Base-by-base conservation (phyloP, 2,329 filamentous ascomycete species). In the Cordyceps militaris region DNA sequence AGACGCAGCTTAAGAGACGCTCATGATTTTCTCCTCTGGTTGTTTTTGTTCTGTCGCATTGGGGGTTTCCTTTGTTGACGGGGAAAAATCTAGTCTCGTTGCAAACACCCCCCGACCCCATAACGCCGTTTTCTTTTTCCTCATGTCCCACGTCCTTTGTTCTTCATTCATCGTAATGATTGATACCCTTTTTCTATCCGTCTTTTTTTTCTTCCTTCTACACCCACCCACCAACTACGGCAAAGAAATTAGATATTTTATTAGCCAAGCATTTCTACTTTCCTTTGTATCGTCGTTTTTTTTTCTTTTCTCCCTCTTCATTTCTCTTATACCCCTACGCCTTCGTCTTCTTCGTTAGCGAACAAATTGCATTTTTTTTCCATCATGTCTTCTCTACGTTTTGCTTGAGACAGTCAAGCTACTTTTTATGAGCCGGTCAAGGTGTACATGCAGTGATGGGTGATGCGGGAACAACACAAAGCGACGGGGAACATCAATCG, bases 1-100 rank as follows among this genome's bases (percentile, higher is more conserved):
- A 89, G 75, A 72, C 76, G 51, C 79, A 82, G 62, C 74, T 79
- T 66, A 80, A 74, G 66, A 79, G 73, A 69, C 69, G 67, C 64
- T 55, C 60, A 14, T 74, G 70, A 66, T 60, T 19, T 30, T 52
- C 21, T 46, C 32, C 34, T 38, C 34, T 38, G 34, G n/a, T 26
- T 30, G 14, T 13, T 3, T 44, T 40, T 19, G 36, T 40, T 10
- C 40, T 14, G 19, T 42, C 13, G 8, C 19, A 30, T 21, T 42
- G 7, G 7, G 24, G 4, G 14, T 52, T 36, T 52, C 30, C 8
- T n/a, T 42, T 42, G 10, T 30, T 30, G 28, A 30, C 8, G n/a
- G 16, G 11, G 34, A 13, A 16, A 7, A 38, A 6, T 5, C 10
- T 34, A 11, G 16, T 8, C 14, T 6, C 34, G 16, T 38, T 16